Base-by-base conservation (phyloP, 2,329 filamentous ascomycete genomes). In the Torrubiellomyces zombiae region DNA sequence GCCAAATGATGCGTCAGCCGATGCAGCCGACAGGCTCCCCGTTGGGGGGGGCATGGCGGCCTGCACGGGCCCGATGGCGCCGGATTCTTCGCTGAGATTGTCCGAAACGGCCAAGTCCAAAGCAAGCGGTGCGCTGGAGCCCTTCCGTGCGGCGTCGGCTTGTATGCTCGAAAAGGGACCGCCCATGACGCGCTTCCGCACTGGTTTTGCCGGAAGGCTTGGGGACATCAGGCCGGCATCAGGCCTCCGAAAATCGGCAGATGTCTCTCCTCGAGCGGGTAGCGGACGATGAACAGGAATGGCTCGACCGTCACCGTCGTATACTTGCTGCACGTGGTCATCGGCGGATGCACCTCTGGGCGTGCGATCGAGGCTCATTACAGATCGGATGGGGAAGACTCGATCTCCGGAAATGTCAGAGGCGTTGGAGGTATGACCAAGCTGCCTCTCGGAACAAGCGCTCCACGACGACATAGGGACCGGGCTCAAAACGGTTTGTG, bases 361-460 rank as follows among this genome's bases (percentile, higher is more conserved):
- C n/a, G 30, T 27, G 6, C 67, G 67, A 36, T 79, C 72, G 20
- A 85, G 67, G 6, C 69, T 78, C 14, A 86, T 59, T 21, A 80
- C 73, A n/a, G 77, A 83, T 24, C 77, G 68, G 16, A 86, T 77
- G n/a, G 79, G 79, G 28, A 79, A 86, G 5, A 86, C 75, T 27
- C 76, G 65, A 39, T 85, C 62, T 16, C 47, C 44, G 15, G 48
- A 51, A 14, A 46, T 42, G 26, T 53, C 50, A n/a, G 50, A 51
- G 23, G 39, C 34, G 8, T 37, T 35, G 3, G 46, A 51, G 13
- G 32, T 40, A 19, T 44, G 32, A 5, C 43, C 40, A 2, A 41
- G 38, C 26, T 58, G 57, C 20, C 37, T 48, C 16, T 61, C 58
- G 3, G 56, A 59, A 18, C 41, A 38, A 7, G 42, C 36, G 28